These are phyloP conservation scores for Hordeum pubiflorum DNA, from an alignment of 202 grass and related monocot species.

Conservation along the genomic window DNA sequence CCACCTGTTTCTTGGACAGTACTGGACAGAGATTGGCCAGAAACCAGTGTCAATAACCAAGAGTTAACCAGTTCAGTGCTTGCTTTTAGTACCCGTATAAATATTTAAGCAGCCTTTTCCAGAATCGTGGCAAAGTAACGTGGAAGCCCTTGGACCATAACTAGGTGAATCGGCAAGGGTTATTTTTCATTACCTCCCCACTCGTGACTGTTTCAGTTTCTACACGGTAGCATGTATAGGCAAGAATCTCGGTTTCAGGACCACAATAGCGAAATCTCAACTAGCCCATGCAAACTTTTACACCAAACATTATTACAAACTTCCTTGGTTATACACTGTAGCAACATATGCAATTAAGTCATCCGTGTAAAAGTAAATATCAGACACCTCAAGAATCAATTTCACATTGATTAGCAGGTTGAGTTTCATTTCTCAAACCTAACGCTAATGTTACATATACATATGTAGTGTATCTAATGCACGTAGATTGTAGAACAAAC, in stretches of 20 bases:
- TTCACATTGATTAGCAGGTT: constrained; percentile 3
- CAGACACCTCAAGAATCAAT: constrained; percentile 1
- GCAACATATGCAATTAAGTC: neutral
- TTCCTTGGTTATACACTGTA: neutral
- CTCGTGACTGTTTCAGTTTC: constrained; percentile 4
- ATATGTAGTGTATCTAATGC: constrained; percentile 6
- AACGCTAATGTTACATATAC: neutral
- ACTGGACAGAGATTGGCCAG: neutral
- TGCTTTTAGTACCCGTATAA: constrained; percentile 18
- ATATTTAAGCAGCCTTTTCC: constrained; percentile 7
- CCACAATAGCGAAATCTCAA: neutral
- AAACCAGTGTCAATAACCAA: constrained; percentile 8
- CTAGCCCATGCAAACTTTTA: neutral
- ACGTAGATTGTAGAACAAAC: constrained; percentile 50
- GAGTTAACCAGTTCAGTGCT: neutral
- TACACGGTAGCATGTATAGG: constrained; percentile 4
- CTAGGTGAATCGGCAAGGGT: neutral
- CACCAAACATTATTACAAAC: neutral
- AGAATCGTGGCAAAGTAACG: neutral
- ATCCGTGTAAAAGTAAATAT: neutral
- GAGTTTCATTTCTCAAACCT: constrained; percentile 13
- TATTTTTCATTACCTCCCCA: neutral
- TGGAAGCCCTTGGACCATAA: neutral
- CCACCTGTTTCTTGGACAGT: neutral
- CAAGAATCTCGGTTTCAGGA: neutral